phyloP scores from a whole-genome alignment of 1,284 basidiomycete genomes.

The Cryptococcus depauperatus region DNA sequence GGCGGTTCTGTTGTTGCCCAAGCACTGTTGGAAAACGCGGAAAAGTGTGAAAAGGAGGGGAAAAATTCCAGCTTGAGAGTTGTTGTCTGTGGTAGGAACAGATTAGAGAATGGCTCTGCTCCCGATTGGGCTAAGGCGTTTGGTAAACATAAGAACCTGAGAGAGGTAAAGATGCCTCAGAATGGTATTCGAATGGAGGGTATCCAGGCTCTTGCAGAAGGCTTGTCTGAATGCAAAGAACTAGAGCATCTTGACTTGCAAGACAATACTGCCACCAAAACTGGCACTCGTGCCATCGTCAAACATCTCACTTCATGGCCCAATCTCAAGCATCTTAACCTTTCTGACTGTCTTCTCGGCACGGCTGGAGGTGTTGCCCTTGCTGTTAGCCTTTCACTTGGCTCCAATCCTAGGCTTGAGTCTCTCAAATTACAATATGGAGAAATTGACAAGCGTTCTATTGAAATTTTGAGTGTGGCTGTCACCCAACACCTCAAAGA shows the following conservation, averaged over 20 bases:
- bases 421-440: conserved; percentile 80
- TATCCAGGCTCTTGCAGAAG: conserved; percentile 69
- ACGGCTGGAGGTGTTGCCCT: conserved; percentile 55
- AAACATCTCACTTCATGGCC: conserved; percentile 64
- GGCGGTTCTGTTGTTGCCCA: conserved; percentile 81
- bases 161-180: conserved; percentile 87
- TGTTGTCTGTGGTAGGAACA: conserved; percentile 88
- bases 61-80: conserved; percentile 62
- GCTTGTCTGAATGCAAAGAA: conserved; percentile 60
- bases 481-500: conserved; percentile 55
- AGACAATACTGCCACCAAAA: conserved; percentile 84
- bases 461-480: conserved; percentile 59
- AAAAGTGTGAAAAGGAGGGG: conserved; percentile 58
- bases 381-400: conserved; percentile 53
- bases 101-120: conserved; percentile 86
- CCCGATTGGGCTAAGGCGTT: conserved; percentile 79
- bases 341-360: conserved; percentile 86
- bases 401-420: conserved; percentile 65
- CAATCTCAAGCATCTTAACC: conserved; percentile 65
- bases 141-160: conserved; percentile 64
- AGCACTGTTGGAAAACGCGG: conserved; percentile 72
- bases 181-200: conserved; percentile 96
- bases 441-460: conserved; percentile 67
- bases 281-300: conserved; percentile 68
- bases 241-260: conserved; percentile 82